Evolutionary conservation across 768 basidiomycete species (phyloP).

Genomic region (Lanmaoa pseudosensibilis): DNA sequence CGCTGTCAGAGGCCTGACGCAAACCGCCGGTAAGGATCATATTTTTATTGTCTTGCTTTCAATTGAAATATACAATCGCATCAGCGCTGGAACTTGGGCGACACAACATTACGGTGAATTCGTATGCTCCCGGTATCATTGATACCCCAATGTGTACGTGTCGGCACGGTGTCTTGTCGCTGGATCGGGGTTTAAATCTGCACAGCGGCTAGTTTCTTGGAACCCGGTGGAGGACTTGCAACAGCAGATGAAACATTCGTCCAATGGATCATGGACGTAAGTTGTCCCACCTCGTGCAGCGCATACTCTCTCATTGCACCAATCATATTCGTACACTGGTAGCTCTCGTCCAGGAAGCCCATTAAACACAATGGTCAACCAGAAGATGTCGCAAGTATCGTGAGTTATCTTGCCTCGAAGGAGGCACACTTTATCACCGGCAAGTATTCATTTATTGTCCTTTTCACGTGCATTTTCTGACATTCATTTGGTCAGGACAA

Average conservation of each 20-base stretch:
- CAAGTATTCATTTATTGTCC: background rate
- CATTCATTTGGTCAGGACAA: conserved; percentile 17
- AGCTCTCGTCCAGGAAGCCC: background rate
- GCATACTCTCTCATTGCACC: background rate
- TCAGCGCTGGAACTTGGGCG: conserved; percentile 32
- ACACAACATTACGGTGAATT: conserved; percentile 40
- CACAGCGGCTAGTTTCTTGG: background rate
- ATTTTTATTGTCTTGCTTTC: background rate
- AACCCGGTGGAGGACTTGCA: background rate
- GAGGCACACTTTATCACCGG: conserved; percentile 40
- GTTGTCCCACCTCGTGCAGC: background rate
- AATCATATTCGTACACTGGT: background rate
- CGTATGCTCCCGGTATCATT: conserved; percentile 40
- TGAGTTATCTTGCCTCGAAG: conserved; percentile 39
- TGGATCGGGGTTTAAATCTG: background rate
- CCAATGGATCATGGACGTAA: background rate
- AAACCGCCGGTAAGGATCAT: conserved; percentile 33
- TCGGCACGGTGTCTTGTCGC: background rate
- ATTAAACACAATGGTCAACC: conserved; percentile 25
- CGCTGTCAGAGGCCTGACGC: conserved; percentile 43
- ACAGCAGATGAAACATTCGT: background rate
- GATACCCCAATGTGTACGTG: conserved; percentile 33
- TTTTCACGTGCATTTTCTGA: background rate
- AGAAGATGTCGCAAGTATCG: conserved; percentile 36
- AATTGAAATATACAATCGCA: background rate